Evolutionary conservation across 345 rosid species (phyloP).

Genomic region (Turritis glabra): DNA sequence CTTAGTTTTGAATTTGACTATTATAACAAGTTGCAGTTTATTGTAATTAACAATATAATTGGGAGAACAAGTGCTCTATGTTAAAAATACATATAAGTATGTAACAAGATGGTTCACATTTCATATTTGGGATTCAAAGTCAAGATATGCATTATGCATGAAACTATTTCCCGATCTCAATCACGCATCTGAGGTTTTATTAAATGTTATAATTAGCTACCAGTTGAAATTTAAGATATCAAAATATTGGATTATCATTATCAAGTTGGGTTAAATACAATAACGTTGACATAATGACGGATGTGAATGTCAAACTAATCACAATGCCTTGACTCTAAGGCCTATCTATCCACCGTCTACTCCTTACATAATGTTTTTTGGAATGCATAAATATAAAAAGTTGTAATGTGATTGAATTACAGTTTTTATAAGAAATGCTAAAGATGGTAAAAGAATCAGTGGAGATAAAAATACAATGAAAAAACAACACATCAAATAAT

Average conservation of each 20-base stretch:
- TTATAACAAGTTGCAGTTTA: conserved; percentile 11
- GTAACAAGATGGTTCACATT: conserved; percentile 1
- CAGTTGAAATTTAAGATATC: neutral
- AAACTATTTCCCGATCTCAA: neutral
- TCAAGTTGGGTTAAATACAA: neutral
- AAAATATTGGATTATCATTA: neutral
- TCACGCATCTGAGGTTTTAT: neutral
- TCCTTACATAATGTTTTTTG: neutral
- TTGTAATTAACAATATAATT: conserved; percentile 1
- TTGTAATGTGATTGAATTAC: neutral
- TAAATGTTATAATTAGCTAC: neutral
- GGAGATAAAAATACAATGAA: neutral
- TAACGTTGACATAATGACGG: conserved; percentile 11
- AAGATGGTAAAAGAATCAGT: neutral
- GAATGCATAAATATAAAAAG: neutral
- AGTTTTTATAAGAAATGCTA: neutral
- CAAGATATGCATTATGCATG: conserved; percentile 16
- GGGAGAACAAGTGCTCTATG: neutral
- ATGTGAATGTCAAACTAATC: neutral
- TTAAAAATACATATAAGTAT: neutral
- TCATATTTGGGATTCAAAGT: conserved; percentile 19
- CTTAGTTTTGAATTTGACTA: conserved; percentile 15
- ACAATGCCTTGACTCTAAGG: neutral
- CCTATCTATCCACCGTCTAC: neutral
- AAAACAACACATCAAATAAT: neutral